Evolutionary conservation across 2,329 filamentous ascomycete species (phyloP), one percentile per base, ranked within the genome.

Genomic region (Fusarium chuoi): DNA sequence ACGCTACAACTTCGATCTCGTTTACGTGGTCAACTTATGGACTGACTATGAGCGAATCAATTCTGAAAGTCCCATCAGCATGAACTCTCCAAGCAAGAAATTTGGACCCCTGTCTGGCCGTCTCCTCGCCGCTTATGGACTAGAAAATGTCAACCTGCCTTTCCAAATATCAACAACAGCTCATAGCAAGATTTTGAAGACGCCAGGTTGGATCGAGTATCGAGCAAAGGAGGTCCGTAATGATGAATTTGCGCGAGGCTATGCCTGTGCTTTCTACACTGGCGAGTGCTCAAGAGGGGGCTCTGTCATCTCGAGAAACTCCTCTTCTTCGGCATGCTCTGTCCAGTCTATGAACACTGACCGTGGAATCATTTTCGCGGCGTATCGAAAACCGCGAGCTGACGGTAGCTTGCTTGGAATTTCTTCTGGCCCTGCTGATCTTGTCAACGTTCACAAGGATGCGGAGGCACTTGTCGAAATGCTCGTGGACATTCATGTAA

Each of bases 11-110:
- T 89, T 91, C 59, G 87, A 89, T 71, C 82, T 90, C 30, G 83
- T 90, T 18, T 91, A 90, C 71, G 85, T 90, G 36, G 85, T 90
- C 70, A 89, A 88, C 70, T 80, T 90, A 20, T 90, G 89, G 88
- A 88, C 89, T 28, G 78, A 79, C 28, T 65, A 71, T 54, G 70
- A 72, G 22, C 66, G 58, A 36, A 36, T 62, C 41, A 65, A 54
- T 22, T 65, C 51, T 17, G 30, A 44, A 42, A 57, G 38, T 28
- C 69, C 70, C 12, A 26, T 59, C 38, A 64, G 56, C 44, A 58
- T 69, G 15, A 46, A 62, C 18, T 66, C 65, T 12, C 71, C 62
- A 18, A 42, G 57, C 24, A 71, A 65, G 35, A 61, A 68, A 15
- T 65, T 66, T 7, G 66, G 63, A 9, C 75, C 75, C 28, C 76